These are phyloP conservation scores for Ananas comosus DNA, from an alignment of 176 grass and related monocot species.

Conservation along the genomic window DNA sequence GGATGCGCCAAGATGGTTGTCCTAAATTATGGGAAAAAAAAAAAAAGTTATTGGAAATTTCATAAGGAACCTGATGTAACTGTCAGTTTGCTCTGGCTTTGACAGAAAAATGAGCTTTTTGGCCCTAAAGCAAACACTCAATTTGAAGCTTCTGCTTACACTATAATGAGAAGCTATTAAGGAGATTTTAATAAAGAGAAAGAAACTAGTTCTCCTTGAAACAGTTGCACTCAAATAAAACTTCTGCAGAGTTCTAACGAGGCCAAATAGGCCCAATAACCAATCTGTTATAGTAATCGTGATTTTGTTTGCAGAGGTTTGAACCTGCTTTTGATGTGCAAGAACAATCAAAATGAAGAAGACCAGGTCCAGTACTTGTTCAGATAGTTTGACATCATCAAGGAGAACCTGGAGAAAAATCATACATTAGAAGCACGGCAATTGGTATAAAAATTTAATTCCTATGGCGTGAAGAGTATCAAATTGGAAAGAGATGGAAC, in stretches of 20 bases:
- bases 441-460: too few species aligned
- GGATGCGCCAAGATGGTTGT: slow-evolving; percentile 41
- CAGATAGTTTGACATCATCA: slow-evolving; percentile 77
- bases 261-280: too few species aligned
- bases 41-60: slow-evolving; percentile 30
- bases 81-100: too few species aligned
- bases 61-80: too few species aligned
- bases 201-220: background rate
- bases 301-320: slow-evolving; percentile 9
- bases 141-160: too few species aligned
- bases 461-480: too few species aligned
- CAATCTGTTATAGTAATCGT: too few species aligned
- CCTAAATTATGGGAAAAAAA: slow-evolving; percentile 46
- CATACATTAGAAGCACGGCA: slow-evolving; percentile 12
- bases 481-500: too few species aligned
- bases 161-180: slow-evolving; percentile 1
- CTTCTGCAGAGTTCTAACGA: too few species aligned
- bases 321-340: slow-evolving; percentile 68
- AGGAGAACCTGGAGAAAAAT: slow-evolving; percentile 59
- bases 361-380: slow-evolving; percentile 89
- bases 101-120: too few species aligned
- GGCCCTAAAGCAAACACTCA: too few species aligned
- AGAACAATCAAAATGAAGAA: slow-evolving; percentile 71
- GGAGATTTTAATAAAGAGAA: slow-evolving; percentile 9
- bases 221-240: slow-evolving; percentile 5